Base-by-base conservation (phyloP, 345 rosid species). In the Aquilaria sinensis region DNA sequence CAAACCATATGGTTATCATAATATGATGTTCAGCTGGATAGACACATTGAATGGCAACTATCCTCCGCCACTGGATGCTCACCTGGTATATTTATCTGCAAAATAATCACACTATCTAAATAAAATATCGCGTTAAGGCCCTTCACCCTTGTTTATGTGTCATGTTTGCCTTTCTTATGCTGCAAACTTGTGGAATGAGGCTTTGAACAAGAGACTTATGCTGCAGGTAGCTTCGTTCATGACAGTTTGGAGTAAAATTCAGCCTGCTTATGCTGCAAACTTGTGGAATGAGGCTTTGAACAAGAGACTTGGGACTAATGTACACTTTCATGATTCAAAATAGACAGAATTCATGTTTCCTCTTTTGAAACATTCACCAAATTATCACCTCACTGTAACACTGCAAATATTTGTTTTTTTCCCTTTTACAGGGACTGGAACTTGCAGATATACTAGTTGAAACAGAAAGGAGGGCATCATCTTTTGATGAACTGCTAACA, bases 21-120 rank as follows among this genome's bases (percentile, higher is more conserved):
- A 91, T 84, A 56, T 91, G 96, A 86, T 91, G 62, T 88, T 91
- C 71, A 88, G 97, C 81, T 91, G 97, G 97, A 88, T 91, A 45
- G 97, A 91, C 81, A 91, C 97, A 68, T 46, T 78, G 11, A 74
- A 71, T 7, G 88, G 75, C 53, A 92, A 92, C 72, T 92, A 84
- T 75, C 98, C 98, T 54, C 90, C 98, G 2, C 98, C 98, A 29
- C 65, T 92, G 70, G 88, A 89, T 74, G 88, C 97, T 64, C 87
- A 91, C 70, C 75, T 84, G 87, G 97, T 91, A 83, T 30, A 33
- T 14, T 61, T 32, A 23, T 23, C 23, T 23, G 23, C 23, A 23
- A 23, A 23, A 23, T 23, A 23, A 23, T 23, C 23, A 23, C 23
- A 23, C 23, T 23, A 23, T 23, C 23, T 23, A 23, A 23, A 23